These are phyloP conservation scores for Fusarium aywerte DNA, from an alignment of 2,329 filamentous ascomycete genomes.

Conservation along the genomic window DNA sequence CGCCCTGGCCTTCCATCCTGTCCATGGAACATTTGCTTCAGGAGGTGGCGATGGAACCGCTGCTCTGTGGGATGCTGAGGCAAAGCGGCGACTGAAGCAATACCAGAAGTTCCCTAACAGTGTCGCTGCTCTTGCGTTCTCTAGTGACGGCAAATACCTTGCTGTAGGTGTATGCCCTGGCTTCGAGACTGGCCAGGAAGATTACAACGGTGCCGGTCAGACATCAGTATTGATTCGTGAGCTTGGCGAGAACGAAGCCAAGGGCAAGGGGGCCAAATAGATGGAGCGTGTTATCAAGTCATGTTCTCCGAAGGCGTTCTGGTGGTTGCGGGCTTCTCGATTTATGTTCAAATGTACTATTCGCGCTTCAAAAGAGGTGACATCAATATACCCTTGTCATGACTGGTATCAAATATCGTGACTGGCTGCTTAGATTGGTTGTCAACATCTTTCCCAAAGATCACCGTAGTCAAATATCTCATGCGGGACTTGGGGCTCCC, in stretches of 20 bases:
- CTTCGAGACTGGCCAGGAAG: conserved; percentile 87
- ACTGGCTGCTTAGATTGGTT: neutral
- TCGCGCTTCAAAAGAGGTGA: conserved; percentile 36
- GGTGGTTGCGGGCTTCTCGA: conserved; percentile 42
- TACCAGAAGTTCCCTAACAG: conserved; percentile 86
- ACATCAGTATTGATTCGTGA: conserved; percentile 85
- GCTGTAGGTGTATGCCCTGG: conserved; percentile 86
- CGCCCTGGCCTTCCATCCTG: conserved; percentile 86
- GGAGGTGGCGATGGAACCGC: conserved; percentile 92
- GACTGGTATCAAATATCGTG: conserved; percentile 13
- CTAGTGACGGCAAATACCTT: conserved; percentile 78
- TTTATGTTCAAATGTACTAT: conserved; percentile 40
- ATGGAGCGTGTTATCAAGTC: conserved; percentile 13
- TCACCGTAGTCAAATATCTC: neutral
- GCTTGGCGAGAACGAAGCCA: conserved; percentile 86
- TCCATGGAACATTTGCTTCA: conserved; percentile 85
- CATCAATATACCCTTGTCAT: conserved; percentile 50
- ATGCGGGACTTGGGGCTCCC: neutral
- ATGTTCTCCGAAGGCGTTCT: conserved; percentile 49
- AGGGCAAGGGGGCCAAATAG: conserved; percentile 81
- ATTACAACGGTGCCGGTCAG: conserved; percentile 76
- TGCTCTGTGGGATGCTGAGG: conserved; percentile 91
- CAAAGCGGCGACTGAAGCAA: conserved; percentile 88
- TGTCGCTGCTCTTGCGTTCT: conserved; percentile 82
- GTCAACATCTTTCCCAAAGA: neutral